Base-by-base conservation (phyloP, 179 eudicot genomes). In the Nepenthes alata region DNA sequence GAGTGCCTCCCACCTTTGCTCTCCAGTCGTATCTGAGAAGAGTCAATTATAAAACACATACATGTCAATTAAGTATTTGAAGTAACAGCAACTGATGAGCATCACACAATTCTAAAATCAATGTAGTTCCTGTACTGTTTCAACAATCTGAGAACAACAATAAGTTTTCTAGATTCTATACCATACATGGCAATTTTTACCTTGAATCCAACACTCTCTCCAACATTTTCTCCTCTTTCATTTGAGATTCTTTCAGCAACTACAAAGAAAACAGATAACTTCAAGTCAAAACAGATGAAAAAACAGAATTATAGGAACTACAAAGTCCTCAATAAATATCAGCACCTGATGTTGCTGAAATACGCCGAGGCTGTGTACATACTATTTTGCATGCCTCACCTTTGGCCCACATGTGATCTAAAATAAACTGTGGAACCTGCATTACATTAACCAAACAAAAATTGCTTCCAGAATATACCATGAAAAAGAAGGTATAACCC, bases 361-460 rank as follows among this genome's bases (percentile, higher is more conserved):
- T 93, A 65, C 98, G 80, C 7, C 96, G 83, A 44, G 98, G 98
- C 72, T 93, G 98, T 25, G 96, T 89, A 64, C 98, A 93, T 58
- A 93, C 74, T 62, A 93, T 70, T 78, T 93, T 93, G 76, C 98
- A 93, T 51, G 85, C 48, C 78, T 89, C 79, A 10, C 90, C 95
- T 67, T 75, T 80, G 58, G 72, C 75, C 98, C 98, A 93, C 83
- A 81, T 80, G 73, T 79, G 50, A 58, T 93, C 98, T 71, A 89
- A 71, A 58, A 93, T 72, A 83, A 67, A 89, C 73, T 93, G 98
- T 13, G 96, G 98, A 60, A 93, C 98, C 98, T 93, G 80, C 60
- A 57, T 61, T 49, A 63, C 47, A 62, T 58, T 11, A 7, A 35
- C 34, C 6, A 14, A 62, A 51, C 50, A 25, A 25, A 25, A 25